These are phyloP conservation scores for Dactylellina cionopaga DNA, from an alignment of 2,329 filamentous ascomycete species.

Conservation along the genomic window DNA sequence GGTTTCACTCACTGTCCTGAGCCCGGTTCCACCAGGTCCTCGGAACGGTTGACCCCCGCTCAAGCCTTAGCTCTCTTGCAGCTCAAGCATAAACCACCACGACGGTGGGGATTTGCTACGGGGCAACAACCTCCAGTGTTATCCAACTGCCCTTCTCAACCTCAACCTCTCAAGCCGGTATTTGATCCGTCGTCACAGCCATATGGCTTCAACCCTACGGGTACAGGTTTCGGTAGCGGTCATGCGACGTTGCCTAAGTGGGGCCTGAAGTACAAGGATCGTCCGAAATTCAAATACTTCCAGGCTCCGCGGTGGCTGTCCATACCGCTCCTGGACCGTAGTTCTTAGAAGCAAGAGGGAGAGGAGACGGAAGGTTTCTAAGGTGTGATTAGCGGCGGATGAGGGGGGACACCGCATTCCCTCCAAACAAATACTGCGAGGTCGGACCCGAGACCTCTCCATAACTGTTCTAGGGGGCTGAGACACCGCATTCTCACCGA, in stretches of 20 bases:
- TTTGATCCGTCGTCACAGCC: background rate
- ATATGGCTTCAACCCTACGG: too few species aligned
- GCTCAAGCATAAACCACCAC: background rate
- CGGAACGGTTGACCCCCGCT: background rate
- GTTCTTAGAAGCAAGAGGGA: background rate
- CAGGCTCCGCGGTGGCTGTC: conserved; percentile 2
- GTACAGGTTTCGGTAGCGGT: too few species aligned
- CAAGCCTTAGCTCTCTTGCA: too few species aligned
- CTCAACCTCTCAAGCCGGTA: background rate
- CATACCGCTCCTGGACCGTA: background rate
- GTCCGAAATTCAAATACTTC: conserved; percentile 27
- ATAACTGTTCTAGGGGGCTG: conserved; percentile 15
- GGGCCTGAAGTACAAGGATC: conserved; percentile 29
- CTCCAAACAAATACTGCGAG: conserved; percentile 14
- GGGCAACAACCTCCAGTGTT: background rate
- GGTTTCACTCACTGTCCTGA: background rate
- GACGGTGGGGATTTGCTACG: background rate
- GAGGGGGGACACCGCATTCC: conserved; percentile 11
- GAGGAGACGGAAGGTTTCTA: background rate
- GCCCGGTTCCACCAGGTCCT: background rate
- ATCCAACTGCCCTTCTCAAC: background rate
- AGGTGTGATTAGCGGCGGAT: background rate
- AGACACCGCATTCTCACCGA: background rate
- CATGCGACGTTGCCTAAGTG: too few species aligned
- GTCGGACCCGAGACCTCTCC: conserved; percentile 36